Evolutionary conservation across 768 basidiomycete genomes (phyloP).

Genomic region (Lentinula sp.): DNA sequence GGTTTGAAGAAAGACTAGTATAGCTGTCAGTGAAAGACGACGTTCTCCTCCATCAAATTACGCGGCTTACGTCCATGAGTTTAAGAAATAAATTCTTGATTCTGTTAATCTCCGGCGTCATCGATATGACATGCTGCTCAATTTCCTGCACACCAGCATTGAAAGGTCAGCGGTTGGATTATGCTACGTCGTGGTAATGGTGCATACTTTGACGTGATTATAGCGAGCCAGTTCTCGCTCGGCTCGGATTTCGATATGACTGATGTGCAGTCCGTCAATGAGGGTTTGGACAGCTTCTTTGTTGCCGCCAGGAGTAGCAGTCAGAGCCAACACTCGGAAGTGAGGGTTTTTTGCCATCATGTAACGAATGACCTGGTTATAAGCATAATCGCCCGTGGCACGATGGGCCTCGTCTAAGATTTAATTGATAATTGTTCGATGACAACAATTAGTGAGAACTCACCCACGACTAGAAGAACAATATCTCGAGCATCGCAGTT

Average conservation of each 20-base stretch:
- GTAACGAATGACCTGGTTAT: slow-evolving; percentile 81
- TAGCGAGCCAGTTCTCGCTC: slow-evolving; percentile 88
- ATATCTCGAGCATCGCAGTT: slow-evolving; percentile 77
- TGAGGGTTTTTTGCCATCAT: slow-evolving; percentile 94
- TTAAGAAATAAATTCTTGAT: slow-evolving; percentile 64
- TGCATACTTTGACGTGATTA: slow-evolving; percentile 75
- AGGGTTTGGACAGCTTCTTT: slow-evolving; percentile 85
- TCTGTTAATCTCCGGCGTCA: slow-evolving; percentile 59
- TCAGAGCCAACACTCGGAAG: slow-evolving; percentile 88
- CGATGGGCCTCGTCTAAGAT: slow-evolving; percentile 87
- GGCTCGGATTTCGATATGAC: slow-evolving; percentile 89
- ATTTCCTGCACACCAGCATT: slow-evolving; percentile 34
- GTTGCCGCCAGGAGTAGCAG: slow-evolving; percentile 88
- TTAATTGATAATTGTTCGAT: neutral
- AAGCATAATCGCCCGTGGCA: slow-evolving; percentile 90
- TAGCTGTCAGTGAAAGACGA: slow-evolving; percentile 12
- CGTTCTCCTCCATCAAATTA: slow-evolving; percentile 13
- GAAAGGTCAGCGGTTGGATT: neutral
- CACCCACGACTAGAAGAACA: slow-evolving; percentile 84
- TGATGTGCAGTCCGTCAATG: slow-evolving; percentile 92
- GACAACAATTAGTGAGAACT: slow-evolving; percentile 10
- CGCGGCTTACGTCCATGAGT: slow-evolving; percentile 63
- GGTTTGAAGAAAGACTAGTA: slow-evolving; percentile 29
- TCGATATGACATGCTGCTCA: slow-evolving; percentile 71
- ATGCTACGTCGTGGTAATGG: neutral